phyloP scores from a whole-genome alignment of 2,329 filamentous ascomycete genomes.

The Cladobotryum mycophilum region DNA sequence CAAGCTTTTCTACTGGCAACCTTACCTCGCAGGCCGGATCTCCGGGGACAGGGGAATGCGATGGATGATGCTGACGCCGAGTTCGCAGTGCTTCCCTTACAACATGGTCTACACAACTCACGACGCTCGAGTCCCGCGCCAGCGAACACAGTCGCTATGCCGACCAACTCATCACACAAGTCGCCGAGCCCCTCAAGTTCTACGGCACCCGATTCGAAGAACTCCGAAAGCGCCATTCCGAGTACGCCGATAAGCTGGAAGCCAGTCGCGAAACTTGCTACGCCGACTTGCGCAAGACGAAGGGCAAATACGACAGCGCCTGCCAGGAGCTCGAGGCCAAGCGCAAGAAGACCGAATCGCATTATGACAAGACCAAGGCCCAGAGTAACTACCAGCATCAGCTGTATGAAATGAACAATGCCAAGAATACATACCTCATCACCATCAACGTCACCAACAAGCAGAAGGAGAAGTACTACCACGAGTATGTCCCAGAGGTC shows the following conservation, averaged over 20 bases:
- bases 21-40: not conserved
- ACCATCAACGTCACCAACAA: conserved; percentile 95
- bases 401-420: conserved; percentile 89
- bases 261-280: conserved; percentile 83
- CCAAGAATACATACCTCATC: conserved; percentile 97
- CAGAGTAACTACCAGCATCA: conserved; percentile 90
- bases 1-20: too few relatives aligned
- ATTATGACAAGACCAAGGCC: conserved; percentile 92
- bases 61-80: conserved; percentile 1
- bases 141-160: conserved; percentile 83
- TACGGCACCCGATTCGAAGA: conserved; percentile 77
- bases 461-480: conserved; percentile 94
- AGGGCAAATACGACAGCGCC: conserved; percentile 84
- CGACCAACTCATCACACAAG: conserved; percentile 67
- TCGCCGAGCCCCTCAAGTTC: conserved; percentile 81
- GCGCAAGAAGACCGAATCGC: conserved; percentile 88
- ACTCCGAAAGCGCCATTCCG: conserved; percentile 80
- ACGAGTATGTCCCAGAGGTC: conserved; percentile 91
- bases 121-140: conserved; percentile 79
- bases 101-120: conserved; percentile 92
- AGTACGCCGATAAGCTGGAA: conserved; percentile 83
- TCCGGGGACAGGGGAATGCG: not conserved
- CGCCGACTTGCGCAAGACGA: conserved; percentile 79
- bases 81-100: conserved; percentile 74
- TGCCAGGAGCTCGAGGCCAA: conserved; percentile 93